These are phyloP conservation scores for Smithsoniella earleae DNA, from an alignment of 163 green algal genomes.

Conservation along the genomic window DNA sequence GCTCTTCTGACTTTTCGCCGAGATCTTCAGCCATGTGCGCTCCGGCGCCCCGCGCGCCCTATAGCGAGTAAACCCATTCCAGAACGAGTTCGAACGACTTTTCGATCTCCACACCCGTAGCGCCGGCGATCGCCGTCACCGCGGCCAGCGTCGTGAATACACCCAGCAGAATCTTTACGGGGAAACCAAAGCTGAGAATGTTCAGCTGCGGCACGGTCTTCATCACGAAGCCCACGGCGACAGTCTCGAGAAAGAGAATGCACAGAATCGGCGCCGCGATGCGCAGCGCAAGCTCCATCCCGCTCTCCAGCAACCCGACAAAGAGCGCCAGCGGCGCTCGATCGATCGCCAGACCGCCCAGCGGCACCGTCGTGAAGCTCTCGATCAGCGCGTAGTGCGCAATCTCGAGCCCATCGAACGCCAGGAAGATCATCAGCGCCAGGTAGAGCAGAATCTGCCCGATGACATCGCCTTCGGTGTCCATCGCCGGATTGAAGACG, in stretches of 20 bases:
- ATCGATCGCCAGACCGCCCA: not conserved
- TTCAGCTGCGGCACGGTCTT: constrained; percentile 3
- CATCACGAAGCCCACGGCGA: constrained; percentile 16
- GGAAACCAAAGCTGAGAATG: not conserved
- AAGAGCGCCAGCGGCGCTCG: not conserved
- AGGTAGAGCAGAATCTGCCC: not conserved
- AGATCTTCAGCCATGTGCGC: constrained; percentile 14
- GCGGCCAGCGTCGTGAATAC: too few relatives aligned
- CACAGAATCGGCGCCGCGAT: not conserved
- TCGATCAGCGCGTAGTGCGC: not conserved
- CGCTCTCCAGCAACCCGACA: not conserved
- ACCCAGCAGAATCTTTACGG: not conserved
- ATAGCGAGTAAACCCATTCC: too few relatives aligned
- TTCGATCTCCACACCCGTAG: too few relatives aligned
- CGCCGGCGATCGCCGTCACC: too few relatives aligned
- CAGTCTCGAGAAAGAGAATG: not conserved
- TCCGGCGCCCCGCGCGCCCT: too few relatives aligned
- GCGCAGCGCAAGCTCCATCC: not conserved
- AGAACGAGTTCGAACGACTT: too few relatives aligned
- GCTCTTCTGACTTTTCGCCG: constrained; percentile 3
- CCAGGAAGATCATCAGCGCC: not conserved
- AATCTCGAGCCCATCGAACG: not conserved
- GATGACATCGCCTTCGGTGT: not conserved
- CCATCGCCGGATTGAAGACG: not conserved
- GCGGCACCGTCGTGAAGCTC: not conserved